Evolutionary conservation across 2,329 filamentous ascomycete genomes (phyloP), one percentile per base, ranked within the genome.

Genomic region (Xylaria sp.): DNA sequence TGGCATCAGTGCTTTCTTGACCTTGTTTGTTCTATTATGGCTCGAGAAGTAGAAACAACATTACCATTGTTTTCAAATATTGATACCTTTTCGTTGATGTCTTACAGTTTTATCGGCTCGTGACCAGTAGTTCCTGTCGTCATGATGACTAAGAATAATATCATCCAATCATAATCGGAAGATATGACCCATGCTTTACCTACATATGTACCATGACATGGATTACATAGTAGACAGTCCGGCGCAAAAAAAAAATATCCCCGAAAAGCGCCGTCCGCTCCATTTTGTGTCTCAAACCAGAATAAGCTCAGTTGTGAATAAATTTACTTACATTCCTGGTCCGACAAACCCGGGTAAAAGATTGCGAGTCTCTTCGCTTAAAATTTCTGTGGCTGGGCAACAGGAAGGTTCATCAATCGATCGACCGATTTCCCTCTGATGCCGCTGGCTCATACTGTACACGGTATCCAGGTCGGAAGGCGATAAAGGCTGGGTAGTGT

Each of bases 1-100:
- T 28, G 60, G 60, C 20, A 62, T 61, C 10, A 41, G 28, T 55
- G 20, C 23, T 55, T 57, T 56, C 36, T 66, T 55, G 20, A 3
- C 15, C 62, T 69, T 53, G 48, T 48, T 43, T 59, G 30, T 57
- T 15, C 39, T 45, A 25, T 43, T 32, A 55, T 58, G 53, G 23
- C 57, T 57, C 13, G 4, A 46, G 28, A 41, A 12, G 4, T 30
- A 39, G 20, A 32, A 58, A 28, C 58, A 62, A 30, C n/a, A 36
- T 18, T 52, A 52, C n/a, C 48, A 52, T n/a, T 52, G 25, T 52
- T n/a, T 52, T n/a, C 18, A n/a, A 48, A n/a, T 15, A 50, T n/a
- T 6, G 7, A 23, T 9, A 10, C 43, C 43, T 9, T 20, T 9
- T 43, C n/a, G 18, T 3, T 6, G 20, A 43, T 28, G 20, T 34